These are phyloP conservation scores for Pseudogymnoascus verrucosus DNA, from an alignment of 2,329 filamentous ascomycete genomes.

Conservation along the genomic window DNA sequence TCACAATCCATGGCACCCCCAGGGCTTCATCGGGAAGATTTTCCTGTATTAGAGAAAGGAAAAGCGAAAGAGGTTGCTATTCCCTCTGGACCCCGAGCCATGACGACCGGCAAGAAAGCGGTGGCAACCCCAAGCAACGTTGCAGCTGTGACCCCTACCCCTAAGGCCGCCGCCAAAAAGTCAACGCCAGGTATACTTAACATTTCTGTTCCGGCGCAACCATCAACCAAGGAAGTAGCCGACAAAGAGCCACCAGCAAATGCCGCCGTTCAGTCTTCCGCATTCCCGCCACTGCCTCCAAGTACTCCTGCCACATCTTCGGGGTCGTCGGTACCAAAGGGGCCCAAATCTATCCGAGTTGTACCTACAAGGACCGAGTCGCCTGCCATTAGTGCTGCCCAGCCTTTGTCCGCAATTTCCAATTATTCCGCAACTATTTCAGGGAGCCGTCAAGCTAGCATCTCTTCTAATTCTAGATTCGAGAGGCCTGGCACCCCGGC, in stretches of 20 bases:
- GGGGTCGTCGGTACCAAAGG: slow-evolving; percentile 41
- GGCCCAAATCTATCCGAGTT: slow-evolving; percentile 61
- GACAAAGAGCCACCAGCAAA: slow-evolving; percentile 17
- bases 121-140: slow-evolving; percentile 10
- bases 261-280: slow-evolving; percentile 25
- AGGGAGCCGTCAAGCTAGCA: slow-evolving; percentile 42
- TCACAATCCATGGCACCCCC: slow-evolving; percentile 23
- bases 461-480: slow-evolving; percentile 36
- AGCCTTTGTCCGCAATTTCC: slow-evolving; percentile 28
- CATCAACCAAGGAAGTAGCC: slow-evolving; percentile 12
- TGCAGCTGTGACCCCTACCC: slow-evolving; percentile 6
- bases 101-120: slow-evolving; percentile 10
- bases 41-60: slow-evolving; percentile 46
- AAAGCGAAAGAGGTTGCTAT: slow-evolving; percentile 18
- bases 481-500: slow-evolving; percentile 63
- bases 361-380: slow-evolving; percentile 57
- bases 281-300: slow-evolving; percentile 45
- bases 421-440: slow-evolving; percentile 33
- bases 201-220: slow-evolving; percentile 41
- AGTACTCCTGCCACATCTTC: slow-evolving; percentile 39
- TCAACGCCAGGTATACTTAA: slow-evolving; percentile 35
- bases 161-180: slow-evolving; percentile 17
- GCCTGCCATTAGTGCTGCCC: slow-evolving; percentile 31
- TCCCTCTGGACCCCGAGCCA: slow-evolving; percentile 13
- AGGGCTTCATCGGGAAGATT: slow-evolving; percentile 52